These are phyloP conservation scores for Mrakia gelida DNA, from an alignment of 768 basidiomycete genomes.

Conservation along the genomic window DNA sequence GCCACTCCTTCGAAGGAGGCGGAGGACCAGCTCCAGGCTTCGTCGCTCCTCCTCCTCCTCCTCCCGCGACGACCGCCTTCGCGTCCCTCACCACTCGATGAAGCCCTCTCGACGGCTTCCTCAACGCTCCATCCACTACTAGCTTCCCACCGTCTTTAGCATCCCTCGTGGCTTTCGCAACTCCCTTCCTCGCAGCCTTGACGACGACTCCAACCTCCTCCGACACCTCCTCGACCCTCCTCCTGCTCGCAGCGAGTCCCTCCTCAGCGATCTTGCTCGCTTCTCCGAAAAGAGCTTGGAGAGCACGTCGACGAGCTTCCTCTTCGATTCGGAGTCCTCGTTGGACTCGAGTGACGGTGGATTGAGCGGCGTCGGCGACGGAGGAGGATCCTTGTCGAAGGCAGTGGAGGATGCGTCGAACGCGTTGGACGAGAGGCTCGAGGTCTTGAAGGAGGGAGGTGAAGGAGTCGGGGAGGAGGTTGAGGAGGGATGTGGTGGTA, in stretches of 20 bases:
- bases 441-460: neutral
- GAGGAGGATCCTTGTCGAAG: neutral
- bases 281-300: neutral
- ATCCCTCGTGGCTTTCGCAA: neutral
- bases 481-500: neutral
- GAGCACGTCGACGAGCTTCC: neutral
- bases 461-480: neutral
- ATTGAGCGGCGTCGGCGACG: constrained; percentile 3
- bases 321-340: constrained; percentile 1
- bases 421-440: neutral
- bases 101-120: neutral
- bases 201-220: neutral
- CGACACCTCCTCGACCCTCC: neutral
- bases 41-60: neutral
- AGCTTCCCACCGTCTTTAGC: neutral
- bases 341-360: neutral
- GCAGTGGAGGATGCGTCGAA: neutral
- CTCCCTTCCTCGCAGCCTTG: neutral
- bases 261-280: neutral
- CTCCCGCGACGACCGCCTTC: neutral
- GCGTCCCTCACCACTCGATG: neutral
- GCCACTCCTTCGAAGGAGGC: neutral
- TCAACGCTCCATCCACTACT: neutral
- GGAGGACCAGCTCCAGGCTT: neutral
- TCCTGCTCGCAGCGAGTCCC: neutral